Conservation (phyloP, 148 eudicot genomes). For the Cornus controversa region DNA sequence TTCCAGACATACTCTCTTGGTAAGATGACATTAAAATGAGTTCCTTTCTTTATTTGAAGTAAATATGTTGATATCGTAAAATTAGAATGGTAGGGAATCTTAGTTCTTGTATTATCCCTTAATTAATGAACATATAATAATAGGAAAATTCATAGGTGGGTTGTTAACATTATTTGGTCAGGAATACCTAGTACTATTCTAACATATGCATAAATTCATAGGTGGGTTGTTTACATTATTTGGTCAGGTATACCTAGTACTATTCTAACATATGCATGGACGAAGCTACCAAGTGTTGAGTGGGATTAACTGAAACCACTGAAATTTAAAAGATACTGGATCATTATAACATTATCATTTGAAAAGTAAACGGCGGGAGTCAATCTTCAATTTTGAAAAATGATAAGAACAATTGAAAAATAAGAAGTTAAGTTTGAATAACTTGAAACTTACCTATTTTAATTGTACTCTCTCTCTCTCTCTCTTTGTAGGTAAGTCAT, state of each 20-base stretch:
- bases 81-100: background rate
- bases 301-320: too few species aligned
- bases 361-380: too few species aligned
- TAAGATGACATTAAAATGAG: conserved; percentile 29
- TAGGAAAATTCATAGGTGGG: background rate
- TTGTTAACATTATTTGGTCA: background rate
- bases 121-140: too few species aligned
- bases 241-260: background rate
- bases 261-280: background rate
- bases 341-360: too few species aligned
- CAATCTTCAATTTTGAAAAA: too few species aligned
- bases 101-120: background rate
- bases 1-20: conserved; percentile 78
- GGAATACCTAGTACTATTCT: background rate
- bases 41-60: background rate
- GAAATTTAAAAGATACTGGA: too few species aligned
- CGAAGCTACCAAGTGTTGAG: too few species aligned
- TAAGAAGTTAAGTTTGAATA: too few species aligned
- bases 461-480: too few species aligned
- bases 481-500: too few species aligned
- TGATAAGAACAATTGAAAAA: too few species aligned
- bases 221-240: background rate
- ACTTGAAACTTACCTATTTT: too few species aligned
- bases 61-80: background rate
- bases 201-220: background rate